Conservation (phyloP, 208 protist genomes). For the Eutreptiella sp. region DNA sequence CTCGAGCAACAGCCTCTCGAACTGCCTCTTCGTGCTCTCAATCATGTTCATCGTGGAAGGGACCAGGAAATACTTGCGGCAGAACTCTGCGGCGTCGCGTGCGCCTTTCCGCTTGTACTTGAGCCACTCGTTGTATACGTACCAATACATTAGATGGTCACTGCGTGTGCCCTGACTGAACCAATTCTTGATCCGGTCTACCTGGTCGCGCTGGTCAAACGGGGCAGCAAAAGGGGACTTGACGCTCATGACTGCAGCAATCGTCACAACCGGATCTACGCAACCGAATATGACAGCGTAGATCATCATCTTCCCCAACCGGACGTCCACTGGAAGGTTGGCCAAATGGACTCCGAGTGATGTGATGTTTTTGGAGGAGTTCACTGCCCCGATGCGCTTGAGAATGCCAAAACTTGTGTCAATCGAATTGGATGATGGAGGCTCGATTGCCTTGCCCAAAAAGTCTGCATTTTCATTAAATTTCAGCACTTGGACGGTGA, state of each 20-base stretch:
- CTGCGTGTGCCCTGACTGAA: slow-evolving; percentile 62
- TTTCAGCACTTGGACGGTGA: slow-evolving; percentile 71
- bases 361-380: slow-evolving; percentile 68
- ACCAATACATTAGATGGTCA: slow-evolving; percentile 76
- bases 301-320: slow-evolving; percentile 89
- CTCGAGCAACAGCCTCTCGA: slow-evolving; percentile 77
- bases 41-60: slow-evolving; percentile 68
- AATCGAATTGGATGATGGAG: slow-evolving; percentile 64
- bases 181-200: slow-evolving; percentile 60
- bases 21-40: slow-evolving; percentile 77
- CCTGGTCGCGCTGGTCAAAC: slow-evolving; percentile 74
- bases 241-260: slow-evolving; percentile 77
- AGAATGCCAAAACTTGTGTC: slow-evolving; percentile 72
- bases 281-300: slow-evolving; percentile 86
- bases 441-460: slow-evolving; percentile 35
- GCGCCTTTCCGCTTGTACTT: slow-evolving; percentile 32
- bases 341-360: slow-evolving; percentile 78
- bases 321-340: slow-evolving; percentile 78
- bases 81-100: slow-evolving; percentile 55
- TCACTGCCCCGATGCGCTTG: slow-evolving; percentile 68
- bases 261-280: slow-evolving; percentile 89
- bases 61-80: slow-evolving; percentile 69
- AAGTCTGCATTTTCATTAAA: slow-evolving; percentile 21
- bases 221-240: slow-evolving; percentile 80
- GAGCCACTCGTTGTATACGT: slow-evolving; percentile 71